A percentile compares a stretch with the other conserved stretches of the same genome.
Evolutionary conservation across 2,329 filamentous ascomycete species (phyloP).

Genomic region (Pochonia chlamydosporia): DNA sequence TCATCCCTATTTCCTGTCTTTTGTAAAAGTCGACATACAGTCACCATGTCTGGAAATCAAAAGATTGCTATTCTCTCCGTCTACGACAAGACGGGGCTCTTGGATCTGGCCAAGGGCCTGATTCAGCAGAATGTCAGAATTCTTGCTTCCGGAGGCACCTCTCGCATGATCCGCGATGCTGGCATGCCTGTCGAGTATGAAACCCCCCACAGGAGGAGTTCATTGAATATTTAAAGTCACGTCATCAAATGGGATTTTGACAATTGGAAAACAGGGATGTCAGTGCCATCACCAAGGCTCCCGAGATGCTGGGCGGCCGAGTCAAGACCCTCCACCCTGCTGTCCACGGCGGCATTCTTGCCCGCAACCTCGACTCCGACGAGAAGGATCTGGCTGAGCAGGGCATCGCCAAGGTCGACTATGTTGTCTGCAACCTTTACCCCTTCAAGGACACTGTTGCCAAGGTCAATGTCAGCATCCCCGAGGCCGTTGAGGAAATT

Average conservation of each 20-base stretch:
- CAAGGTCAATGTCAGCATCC: conserved; percentile 93
- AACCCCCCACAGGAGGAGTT: too few relatives aligned
- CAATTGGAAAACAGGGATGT: conserved; percentile 63
- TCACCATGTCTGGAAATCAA: conserved; percentile 37
- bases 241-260: background rate
- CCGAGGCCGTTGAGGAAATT: conserved; percentile 96
- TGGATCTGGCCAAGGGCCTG: conserved; percentile 88
- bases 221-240: too few relatives aligned
- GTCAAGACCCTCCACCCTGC: conserved; percentile 94
- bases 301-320: conserved; percentile 86
- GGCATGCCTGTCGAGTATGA: conserved; percentile 89
- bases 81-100: conserved; percentile 94
- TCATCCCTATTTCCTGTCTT: background rate
- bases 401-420: conserved; percentile 93
- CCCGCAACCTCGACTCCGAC: conserved; percentile 88
- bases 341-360: conserved; percentile 85
- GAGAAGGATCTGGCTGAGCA: conserved; percentile 95
- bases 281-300: conserved; percentile 92
- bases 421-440: conserved; percentile 96
- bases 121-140: conserved; percentile 86
- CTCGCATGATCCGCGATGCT: conserved; percentile 93
- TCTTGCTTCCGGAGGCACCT: conserved; percentile 89
- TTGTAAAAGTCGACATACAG: conserved; percentile 2
- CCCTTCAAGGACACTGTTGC: conserved; percentile 98
- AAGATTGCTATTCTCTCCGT: conserved; percentile 89